Evolutionary conservation across 345 rosid species (phyloP).

Genomic region (Angophora floribunda): DNA sequence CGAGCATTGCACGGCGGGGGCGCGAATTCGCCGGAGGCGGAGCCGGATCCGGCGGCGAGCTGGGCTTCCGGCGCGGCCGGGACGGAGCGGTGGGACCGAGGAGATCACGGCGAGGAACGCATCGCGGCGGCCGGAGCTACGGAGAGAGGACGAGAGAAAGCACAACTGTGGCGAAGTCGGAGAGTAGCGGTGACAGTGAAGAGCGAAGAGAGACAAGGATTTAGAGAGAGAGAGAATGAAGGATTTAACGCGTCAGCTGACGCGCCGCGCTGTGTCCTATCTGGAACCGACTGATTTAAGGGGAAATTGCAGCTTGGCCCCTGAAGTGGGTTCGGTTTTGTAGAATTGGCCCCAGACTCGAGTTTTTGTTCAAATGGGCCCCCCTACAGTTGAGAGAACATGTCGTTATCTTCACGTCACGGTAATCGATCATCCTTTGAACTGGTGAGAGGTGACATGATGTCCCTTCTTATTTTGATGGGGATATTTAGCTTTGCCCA

Average conservation of each 20-base stretch:
- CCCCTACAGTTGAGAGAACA: not conserved
- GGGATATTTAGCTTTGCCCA: not conserved
- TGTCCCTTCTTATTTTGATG: not conserved
- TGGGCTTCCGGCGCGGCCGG: not conserved
- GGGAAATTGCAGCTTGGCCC: not conserved
- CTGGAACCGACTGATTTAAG: not conserved
- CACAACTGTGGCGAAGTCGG: not conserved
- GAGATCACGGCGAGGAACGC: not conserved
- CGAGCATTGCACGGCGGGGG: not conserved
- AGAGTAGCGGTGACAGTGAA: not conserved
- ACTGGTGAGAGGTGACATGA: not conserved
- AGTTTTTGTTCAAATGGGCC: not conserved
- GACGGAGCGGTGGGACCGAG: not conserved
- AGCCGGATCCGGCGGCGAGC: not conserved
- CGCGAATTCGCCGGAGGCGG: not conserved
- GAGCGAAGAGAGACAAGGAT: not conserved
- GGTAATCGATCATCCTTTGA: not conserved
- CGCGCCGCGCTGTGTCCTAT: not conserved
- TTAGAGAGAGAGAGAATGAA: not conserved
- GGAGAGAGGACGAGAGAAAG: not conserved
- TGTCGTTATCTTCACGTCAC: not conserved
- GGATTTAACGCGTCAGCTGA: not conserved
- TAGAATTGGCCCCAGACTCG: not conserved
- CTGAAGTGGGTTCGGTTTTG: not conserved
- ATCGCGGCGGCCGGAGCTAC: not conserved